Evolutionary conservation across 495 filamentous ascomycete species (phyloP).

Genomic region (Aspergillus cavernicola): DNA sequence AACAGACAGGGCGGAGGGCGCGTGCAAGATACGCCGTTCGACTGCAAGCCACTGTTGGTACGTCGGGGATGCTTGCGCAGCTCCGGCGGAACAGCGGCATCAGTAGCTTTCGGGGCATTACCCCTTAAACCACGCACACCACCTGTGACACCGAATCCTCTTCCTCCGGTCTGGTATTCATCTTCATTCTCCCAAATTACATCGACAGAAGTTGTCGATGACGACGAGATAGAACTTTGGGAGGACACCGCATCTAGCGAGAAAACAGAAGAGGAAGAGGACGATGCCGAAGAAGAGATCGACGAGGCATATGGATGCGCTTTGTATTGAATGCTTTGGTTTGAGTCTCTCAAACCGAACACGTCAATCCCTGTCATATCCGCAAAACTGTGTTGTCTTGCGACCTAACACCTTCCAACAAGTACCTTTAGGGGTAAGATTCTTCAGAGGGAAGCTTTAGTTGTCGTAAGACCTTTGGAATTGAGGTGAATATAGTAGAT

Average conservation of each 20-base stretch:
- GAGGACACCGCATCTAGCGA: conserved; percentile 63
- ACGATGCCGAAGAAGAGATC: conserved; percentile 70
- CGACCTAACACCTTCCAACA: conserved; percentile 18
- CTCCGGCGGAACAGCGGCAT: conserved; percentile 57
- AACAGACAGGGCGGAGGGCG: conserved; percentile 77
- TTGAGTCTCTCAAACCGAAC: conserved; percentile 45
- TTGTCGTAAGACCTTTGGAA: conserved; percentile 8
- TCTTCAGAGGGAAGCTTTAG: no score
- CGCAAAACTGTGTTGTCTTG: conserved; percentile 21
- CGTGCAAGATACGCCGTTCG: conserved; percentile 46
- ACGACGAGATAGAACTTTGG: conserved; percentile 51
- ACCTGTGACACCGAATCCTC: conserved; percentile 18
- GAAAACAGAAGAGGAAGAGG: conserved; percentile 75
- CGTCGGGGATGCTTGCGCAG: conserved; percentile 80
- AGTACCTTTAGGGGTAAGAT: not conserved
- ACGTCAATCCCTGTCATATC: conserved; percentile 50
- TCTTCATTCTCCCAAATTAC: conserved; percentile 49
- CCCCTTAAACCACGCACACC: conserved; percentile 30
- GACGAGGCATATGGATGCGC: conserved; percentile 60
- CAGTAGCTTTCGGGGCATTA: conserved; percentile 26
- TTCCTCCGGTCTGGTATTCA: conserved; percentile 29
- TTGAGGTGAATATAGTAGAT: conserved; percentile 19
- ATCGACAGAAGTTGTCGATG: conserved; percentile 42
- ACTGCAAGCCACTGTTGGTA: conserved; percentile 48
- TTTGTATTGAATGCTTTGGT: conserved; percentile 36